Conservation (phyloP, 768 basidiomycete genomes). For the Auriscalpium microsporum region DNA sequence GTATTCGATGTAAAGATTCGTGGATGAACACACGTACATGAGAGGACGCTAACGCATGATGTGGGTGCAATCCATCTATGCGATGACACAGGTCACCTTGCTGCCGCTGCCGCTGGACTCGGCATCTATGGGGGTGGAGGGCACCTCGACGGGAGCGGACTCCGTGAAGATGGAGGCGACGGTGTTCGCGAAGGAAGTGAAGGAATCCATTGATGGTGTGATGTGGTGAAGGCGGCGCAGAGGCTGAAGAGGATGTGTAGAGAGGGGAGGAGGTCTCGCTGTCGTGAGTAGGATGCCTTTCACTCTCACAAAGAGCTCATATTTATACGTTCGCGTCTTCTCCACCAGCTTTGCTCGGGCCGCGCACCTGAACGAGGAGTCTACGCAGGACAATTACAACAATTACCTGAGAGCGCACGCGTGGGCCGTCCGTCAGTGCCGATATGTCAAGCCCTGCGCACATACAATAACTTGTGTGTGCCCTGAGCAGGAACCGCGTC, state of each 20-base stretch:
- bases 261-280: background rate
- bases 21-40: background rate
- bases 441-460: no score
- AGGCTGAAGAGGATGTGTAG: background rate
- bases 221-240: background rate
- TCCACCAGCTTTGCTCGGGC: no score
- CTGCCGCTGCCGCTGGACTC: background rate
- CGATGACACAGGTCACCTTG: background rate
- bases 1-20: background rate
- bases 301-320: no score
- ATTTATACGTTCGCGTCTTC: no score
- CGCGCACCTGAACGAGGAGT: no score
- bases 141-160: background rate
- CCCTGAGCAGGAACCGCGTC: no score
- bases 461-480: no score
- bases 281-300: no score
- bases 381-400: no score
- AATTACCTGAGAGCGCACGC: no score
- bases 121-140: slow-evolving; percentile 1
- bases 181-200: background rate
- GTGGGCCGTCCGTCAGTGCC: no score
- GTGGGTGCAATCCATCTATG: background rate
- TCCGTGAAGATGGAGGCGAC: background rate
- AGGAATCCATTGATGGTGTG: slow-evolving; percentile 2
- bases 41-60: background rate